Conservation (phyloP, 1,139 yeast genomes). For the Protomyces gravidus region DNA sequence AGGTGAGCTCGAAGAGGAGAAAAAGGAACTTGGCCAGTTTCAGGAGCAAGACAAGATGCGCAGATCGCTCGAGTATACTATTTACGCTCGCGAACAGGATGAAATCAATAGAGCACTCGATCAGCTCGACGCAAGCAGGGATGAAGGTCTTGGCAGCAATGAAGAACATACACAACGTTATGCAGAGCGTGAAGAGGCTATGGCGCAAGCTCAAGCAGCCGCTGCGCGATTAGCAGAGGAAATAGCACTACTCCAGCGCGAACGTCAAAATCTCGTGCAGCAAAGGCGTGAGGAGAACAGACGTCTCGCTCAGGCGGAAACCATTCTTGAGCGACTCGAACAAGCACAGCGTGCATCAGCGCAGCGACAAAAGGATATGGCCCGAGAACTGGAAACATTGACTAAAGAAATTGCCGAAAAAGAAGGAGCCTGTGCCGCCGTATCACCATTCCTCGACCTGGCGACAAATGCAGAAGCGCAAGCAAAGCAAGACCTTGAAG, state of each 20-base stretch:
- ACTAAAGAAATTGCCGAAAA: constrained; percentile 29
- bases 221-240: constrained; percentile 47
- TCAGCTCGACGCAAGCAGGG: constrained; percentile 57
- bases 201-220: constrained; percentile 50
- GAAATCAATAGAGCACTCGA: constrained; percentile 61
- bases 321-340: constrained; percentile 39
- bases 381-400: constrained; percentile 36
- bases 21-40: constrained; percentile 64
- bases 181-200: constrained; percentile 48
- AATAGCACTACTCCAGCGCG: constrained; percentile 42
- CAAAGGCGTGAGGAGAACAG: constrained; percentile 47
- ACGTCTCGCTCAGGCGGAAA: constrained; percentile 37
- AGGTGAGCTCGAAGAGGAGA: constrained; percentile 74
- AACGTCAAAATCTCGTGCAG: constrained; percentile 49
- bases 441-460: constrained; percentile 46
- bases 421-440: constrained; percentile 28
- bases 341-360: constrained; percentile 32
- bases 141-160: constrained; percentile 49
- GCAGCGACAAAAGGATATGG: constrained; percentile 27
- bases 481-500: constrained; percentile 43
- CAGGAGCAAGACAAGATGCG: constrained; percentile 65
- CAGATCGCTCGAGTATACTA: constrained; percentile 68
- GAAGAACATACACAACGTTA: constrained; percentile 48
- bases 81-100: constrained; percentile 70
- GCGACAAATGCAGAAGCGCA: constrained; percentile 46